Evolutionary conservation across 257 asterid species (phyloP), one percentile per base, ranked within the genome.

Genomic region (Linaria vulgaris): DNA sequence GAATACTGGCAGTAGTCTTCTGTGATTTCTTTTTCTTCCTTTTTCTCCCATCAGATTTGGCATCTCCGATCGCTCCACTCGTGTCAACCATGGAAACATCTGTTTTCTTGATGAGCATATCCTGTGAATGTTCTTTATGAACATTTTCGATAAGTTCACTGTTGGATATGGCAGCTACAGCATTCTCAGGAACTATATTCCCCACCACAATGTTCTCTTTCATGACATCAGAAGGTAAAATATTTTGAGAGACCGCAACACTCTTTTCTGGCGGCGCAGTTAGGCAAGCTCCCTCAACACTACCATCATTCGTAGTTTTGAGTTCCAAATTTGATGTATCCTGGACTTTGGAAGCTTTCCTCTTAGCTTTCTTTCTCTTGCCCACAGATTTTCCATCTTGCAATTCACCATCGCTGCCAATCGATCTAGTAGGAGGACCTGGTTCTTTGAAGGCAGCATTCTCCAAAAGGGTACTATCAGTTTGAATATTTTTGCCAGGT

Each of bases 21-120:
- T 37, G 63, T 31, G 23, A 21, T 75, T 61, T 74, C 75, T 59
- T 81, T 75, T 66, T 84, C 77, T 72, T 83, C 72, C 59, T 66
- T 76, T 70, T 71, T 17, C 7, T 76, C 63, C 74, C 77, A 74
- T 46, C 61, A 57, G 79, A 46, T 55, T 74, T 48, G 60, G 63
- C 73, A 61, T 61, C 65, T 63, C 64, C 77, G 6, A 45, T 46
- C 21, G 75, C 67, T 66, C 64, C 69, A 48, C 55, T 47, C 17
- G 58, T 41, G 66, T 51, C 78, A 56, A 67, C 30, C 24, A 46
- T 41, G 15, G 79, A 71, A 64, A 52, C 41, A 72, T 63, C 51
- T 46, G 64, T 65, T 55, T 61, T 72, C 38, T 70, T 64, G 72
- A 24, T 25, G 5, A 47, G 13, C 62, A 67, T 66, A 56, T 21